These are phyloP conservation scores for Phenoliferia sp. DNA, from an alignment of 1,284 basidiomycete species.

Conservation along the genomic window DNA sequence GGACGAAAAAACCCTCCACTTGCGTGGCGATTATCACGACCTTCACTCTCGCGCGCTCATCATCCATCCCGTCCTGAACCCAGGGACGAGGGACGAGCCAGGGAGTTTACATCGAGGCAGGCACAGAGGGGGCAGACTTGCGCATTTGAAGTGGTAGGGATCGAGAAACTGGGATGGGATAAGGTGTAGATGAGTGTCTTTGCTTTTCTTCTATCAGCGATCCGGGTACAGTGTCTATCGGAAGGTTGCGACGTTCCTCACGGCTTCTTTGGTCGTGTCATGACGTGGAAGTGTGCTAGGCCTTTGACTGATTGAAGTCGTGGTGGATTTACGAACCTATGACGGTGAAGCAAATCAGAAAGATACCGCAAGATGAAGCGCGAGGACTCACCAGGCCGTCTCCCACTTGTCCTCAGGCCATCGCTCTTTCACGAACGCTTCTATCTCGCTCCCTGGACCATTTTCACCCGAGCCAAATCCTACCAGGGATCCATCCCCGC, in stretches of 20 bases:
- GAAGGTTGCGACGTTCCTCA: not conserved
- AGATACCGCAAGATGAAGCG: not conserved
- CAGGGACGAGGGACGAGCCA: too few relatives aligned
- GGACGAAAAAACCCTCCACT: too few relatives aligned
- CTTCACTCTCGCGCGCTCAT: not conserved
- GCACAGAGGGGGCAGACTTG: too few relatives aligned
- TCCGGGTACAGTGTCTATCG: not conserved
- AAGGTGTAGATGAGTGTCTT: too few relatives aligned
- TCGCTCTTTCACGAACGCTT: not conserved
- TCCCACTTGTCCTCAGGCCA: not conserved
- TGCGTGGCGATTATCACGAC: not conserved
- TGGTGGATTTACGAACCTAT: not conserved
- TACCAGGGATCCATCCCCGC: not conserved
- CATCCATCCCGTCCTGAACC: too few relatives aligned
- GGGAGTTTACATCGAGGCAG: not conserved
- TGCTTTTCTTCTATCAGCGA: not conserved
- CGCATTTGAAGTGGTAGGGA: too few relatives aligned
- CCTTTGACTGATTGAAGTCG: not conserved
- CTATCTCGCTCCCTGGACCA: not conserved
- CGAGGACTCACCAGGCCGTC: not conserved
- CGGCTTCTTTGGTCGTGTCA: not conserved
- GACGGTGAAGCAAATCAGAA: not conserved
- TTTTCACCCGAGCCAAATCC: not conserved
- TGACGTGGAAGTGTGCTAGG: not conserved
- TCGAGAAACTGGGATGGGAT: too few relatives aligned